Conservation (phyloP, 2,329 filamentous ascomycete species). For the Cordyceps cicadae region DNA sequence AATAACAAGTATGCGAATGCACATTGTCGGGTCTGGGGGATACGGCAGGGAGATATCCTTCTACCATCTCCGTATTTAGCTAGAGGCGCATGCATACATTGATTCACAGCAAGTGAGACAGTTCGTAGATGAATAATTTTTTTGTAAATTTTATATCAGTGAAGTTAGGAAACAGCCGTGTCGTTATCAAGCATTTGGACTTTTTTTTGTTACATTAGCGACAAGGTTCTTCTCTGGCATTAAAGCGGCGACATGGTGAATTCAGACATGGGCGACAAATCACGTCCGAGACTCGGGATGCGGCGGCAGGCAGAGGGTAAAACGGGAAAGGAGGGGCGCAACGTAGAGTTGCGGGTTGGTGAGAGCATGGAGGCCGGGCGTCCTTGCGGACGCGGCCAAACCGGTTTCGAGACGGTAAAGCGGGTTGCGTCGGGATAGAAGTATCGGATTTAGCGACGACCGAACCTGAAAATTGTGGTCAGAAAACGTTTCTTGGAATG, state of each 20-base stretch:
- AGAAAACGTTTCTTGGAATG: constrained; percentile 32
- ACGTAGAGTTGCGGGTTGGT: neutral
- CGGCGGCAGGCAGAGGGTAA: constrained; percentile 1
- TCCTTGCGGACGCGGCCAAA: neutral
- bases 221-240: constrained; percentile 1
- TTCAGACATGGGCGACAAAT: constrained; percentile 10
- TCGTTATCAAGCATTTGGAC: constrained; percentile 18
- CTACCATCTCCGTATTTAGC: neutral
- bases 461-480: constrained; percentile 77
- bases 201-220: constrained; percentile 3
- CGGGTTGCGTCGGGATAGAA: constrained; percentile 12
- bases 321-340: neutral
- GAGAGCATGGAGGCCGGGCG: constrained; percentile 1
- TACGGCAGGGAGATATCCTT: neutral
- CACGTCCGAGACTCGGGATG: neutral
- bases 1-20: neutral
- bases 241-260: neutral
- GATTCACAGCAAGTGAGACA: neutral
- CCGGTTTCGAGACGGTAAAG: neutral
- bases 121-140: constrained; percentile 20
- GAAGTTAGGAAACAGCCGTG: constrained; percentile 35
- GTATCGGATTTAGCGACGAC: constrained; percentile 63
- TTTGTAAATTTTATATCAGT: constrained; percentile 31
- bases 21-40: neutral
- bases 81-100: neutral